Base-by-base conservation (phyloP, 176 grass and related monocot genomes). In the Avena insularis region DNA sequence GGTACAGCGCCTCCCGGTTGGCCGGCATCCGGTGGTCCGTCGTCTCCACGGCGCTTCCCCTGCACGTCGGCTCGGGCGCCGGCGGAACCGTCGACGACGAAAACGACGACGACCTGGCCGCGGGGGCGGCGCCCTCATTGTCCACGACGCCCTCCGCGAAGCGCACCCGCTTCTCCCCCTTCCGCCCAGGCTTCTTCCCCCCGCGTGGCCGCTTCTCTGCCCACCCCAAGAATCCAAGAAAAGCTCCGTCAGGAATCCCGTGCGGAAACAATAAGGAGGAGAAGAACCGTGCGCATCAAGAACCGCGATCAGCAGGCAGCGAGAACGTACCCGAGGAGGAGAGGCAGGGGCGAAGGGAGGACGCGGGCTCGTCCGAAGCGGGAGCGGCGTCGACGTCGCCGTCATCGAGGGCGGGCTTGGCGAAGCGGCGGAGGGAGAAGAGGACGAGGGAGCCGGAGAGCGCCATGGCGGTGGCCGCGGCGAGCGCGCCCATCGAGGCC, bases 1-100 rank as follows among this genome's bases (percentile, higher is more conserved):
- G 91, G 90, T 98, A 98, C 13, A 98, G 88, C 77, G 88, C 95
- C 88, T 87, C 91, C 70, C 93, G 72, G 86, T 98, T 98, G 9
- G 93, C 89, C 62, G 95, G 95, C 95, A 98, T 94, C 54, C 75
- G 82, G 16, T 81, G 82, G 12, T 81, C 38, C 63, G 53, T 57
- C 15, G 29, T 38, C 72, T 45, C 35, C 29, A 65, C 9, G 20
- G 79, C 47, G 89, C 50, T 51, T 16, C 11, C 77, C 81, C 87
- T 78, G 80, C 62, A 92, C 19, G 60, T 73, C 61, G 65, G 40
- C 20, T 47, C 89, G 46, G 77, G 3, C 48, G 78, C 31, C 6
- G 66, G n/a, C 75, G 11, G 11, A 6, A 14, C 12, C 72, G 71
- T 0, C 16, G 14, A 40, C 4, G n/a, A n/a, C 11, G 43, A 11